Evolutionary conservation across 495 filamentous ascomycete species (phyloP).

Genomic region (Tricharina praecox): DNA sequence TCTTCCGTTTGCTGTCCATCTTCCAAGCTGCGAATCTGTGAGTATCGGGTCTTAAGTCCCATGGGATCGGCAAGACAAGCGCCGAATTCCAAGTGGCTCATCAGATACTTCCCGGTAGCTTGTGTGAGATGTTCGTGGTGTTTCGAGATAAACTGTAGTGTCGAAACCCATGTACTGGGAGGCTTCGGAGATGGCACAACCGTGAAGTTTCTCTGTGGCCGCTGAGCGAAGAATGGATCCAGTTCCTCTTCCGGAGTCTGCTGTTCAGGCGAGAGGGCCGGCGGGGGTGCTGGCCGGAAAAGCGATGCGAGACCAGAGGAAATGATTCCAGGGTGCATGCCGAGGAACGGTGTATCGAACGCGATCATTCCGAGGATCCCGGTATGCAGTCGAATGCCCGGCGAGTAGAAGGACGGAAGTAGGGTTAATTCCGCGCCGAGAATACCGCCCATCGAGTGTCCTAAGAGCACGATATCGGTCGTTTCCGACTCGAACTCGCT

Average conservation of each 20-base stretch:
- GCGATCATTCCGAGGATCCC: constrained; percentile 64
- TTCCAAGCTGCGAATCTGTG: constrained; percentile 48
- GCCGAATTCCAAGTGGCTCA: constrained; percentile 70
- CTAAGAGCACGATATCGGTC: constrained; percentile 69
- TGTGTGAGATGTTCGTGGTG: constrained; percentile 47
- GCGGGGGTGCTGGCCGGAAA: constrained; percentile 42
- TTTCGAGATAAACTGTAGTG: constrained; percentile 55
- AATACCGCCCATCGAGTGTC: constrained; percentile 83
- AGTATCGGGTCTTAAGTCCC: constrained; percentile 53
- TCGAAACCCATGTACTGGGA: constrained; percentile 17
- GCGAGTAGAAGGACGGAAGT: constrained; percentile 30
- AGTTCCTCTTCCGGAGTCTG: constrained; percentile 1
- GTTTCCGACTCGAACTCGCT: constrained; percentile 53
- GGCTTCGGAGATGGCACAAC: constrained; percentile 12
- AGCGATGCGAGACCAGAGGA: constrained; percentile 60
- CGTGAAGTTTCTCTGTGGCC: constrained; percentile 19
- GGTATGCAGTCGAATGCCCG: constrained; percentile 35
- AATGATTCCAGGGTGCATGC: constrained; percentile 77
- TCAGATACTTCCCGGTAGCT: constrained; percentile 55
- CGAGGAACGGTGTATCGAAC: constrained; percentile 73
- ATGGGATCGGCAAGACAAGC: constrained; percentile 60
- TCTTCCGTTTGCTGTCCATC: constrained; percentile 37
- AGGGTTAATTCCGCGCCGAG: constrained; percentile 65
- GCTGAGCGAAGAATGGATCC: constrained; percentile 15
- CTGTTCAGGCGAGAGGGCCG: constrained; percentile 2